Evolutionary conservation across 176 grass and related monocot species (phyloP), one percentile per base, ranked within the genome.

Genomic region (Oryza meridionalis): DNA sequence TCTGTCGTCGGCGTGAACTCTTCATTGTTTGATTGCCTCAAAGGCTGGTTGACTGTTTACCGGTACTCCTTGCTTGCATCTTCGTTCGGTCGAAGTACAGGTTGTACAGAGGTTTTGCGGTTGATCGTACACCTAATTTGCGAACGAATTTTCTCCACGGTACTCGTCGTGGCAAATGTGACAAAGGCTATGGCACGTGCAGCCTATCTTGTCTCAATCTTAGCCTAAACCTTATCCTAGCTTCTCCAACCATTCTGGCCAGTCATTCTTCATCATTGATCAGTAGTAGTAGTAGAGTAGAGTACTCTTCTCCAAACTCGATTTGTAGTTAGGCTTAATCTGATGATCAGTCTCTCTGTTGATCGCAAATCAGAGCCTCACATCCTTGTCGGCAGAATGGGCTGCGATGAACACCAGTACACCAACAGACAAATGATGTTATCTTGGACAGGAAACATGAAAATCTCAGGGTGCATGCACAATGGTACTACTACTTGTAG

Each of bases 51-150:
- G 29, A 5, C 35, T 47, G 77, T 38, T 58, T 40, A 21, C 9
- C 33, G 3, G 65, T 47, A 22, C 13, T 13, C 11, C 37, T 38
- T 38, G 6, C 7, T 51, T 17, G 46, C 46, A 49, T 4, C 11
- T 40, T 11, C 8, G 33, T 21, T 47, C 0, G 13, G 2, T 17
- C 1, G 5, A 32, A 33, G 40, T 51, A 42, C 32, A 17, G 32
- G 35, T 59, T 10, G n/a, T 32, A 50, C 42, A 38, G 37, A 11
- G 27, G 19, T 59, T 64, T 59, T 72, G 76, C 29, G 17, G 42
- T 72, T 79, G 27, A 65, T 65, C 72, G 38, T 8, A 72, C 75
- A 19, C 75, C 67, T 49, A 19, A 50, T 42, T 65, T 72, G 66
- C 13, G 37, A 16, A 15, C 2, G 15, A 17, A 70, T 9, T 16